These are phyloP conservation scores for Pseudogymnoascus sp. DNA, from an alignment of 2,329 filamentous ascomycete species.

Conservation along the genomic window DNA sequence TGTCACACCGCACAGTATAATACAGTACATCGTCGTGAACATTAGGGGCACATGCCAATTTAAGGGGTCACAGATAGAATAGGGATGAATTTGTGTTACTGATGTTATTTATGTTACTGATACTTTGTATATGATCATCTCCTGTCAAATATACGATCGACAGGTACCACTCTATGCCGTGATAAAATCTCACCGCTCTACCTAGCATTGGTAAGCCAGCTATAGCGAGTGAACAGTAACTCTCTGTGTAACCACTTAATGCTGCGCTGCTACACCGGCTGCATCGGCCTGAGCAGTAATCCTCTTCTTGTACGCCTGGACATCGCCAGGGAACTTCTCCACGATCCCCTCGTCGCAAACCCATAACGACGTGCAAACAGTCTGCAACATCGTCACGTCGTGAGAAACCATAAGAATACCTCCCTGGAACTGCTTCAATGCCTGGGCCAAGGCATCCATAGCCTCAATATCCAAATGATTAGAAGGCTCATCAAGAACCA, in stretches of 20 bases:
- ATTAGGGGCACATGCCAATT: constrained; percentile 3
- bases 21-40: neutral
- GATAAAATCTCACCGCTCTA: neutral
- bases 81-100: constrained; percentile 7
- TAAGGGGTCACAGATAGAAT: neutral
- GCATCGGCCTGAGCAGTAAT: constrained; percentile 84
- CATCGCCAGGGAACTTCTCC: constrained; percentile 91
- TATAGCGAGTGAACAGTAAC: neutral
- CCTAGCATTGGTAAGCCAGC: neutral
- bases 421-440: constrained; percentile 79
- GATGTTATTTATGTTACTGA: constrained; percentile 1
- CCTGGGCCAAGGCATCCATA: constrained; percentile 88
- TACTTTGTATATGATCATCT: neutral
- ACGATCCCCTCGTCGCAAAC: constrained; percentile 92
- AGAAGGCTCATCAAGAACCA: constrained; percentile 95
- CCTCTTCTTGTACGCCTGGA: constrained; percentile 95
- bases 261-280: constrained; percentile 71
- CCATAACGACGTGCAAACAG: constrained; percentile 90
- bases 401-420: constrained; percentile 98
- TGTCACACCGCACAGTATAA: neutral
- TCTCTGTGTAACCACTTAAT: constrained; percentile 32
- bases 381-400: constrained; percentile 98
- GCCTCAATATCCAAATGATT: constrained; percentile 99
- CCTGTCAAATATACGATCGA: neutral
- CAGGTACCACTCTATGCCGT: neutral